Evolutionary conservation across 164 flowering plant genomes (phyloP), one percentile per base, ranked within the genome.

Genomic region (Protea cynaroides): DNA sequence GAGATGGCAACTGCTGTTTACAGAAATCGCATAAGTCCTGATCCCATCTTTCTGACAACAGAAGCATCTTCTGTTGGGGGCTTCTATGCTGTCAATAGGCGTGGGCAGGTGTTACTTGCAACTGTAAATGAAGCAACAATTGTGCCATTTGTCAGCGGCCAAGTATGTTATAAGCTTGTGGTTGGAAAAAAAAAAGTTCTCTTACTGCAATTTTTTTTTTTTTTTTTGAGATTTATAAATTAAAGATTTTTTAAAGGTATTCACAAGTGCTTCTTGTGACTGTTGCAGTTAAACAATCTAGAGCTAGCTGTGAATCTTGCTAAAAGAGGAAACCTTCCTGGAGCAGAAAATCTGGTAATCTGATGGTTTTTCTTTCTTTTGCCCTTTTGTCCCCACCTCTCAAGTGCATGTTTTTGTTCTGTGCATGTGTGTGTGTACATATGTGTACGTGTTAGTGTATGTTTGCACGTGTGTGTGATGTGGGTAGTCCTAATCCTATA

Each of bases 41-140:
- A 95, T 75, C 99, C 99, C 24, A 95, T 95, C 37, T 95, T 95
- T 75, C 77, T 95, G 82, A 92, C 99, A 1, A 43, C 97, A 24
- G 99, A 95, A 75, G 99, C 99, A 71, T 75, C 97, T 58, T 81
- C 97, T 17, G 74, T 76, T n/a, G 99, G 99, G 23, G 99, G 99
- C 14, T 95, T 95, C 71, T 95, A 95, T 83, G 96, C 99, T 65
- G 78, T 95, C 58, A 95, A 95, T 68, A 85, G 99, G 73, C 81
- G 96, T 63, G 97, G 99, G 13, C 99, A 95, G 76, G 99, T 95
- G 50, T 76, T 95, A 61, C 83, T 95, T 74, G 97, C 97, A 44
- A 95, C 92, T 61, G 88, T 95, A 19, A 95, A 95, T 79, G 99
- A 95, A 71, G 83, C 86, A 61, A 89, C 96, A 44, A 84, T 95